Evolutionary conservation across 2,329 filamentous ascomycete species (phyloP).

Genomic region (Colletotrichum nymphaeae): DNA sequence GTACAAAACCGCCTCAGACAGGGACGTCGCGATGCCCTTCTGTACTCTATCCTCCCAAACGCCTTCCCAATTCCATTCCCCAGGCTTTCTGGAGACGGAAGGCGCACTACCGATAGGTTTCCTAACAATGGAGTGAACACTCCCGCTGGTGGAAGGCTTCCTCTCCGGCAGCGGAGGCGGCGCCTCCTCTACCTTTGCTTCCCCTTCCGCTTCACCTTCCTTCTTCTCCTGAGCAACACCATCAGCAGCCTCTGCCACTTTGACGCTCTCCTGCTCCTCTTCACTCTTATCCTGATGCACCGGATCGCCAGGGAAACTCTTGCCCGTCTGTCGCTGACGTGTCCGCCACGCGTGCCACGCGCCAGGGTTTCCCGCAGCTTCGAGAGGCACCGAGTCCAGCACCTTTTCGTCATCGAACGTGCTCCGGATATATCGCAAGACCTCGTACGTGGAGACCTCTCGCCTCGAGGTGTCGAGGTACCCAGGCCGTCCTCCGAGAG

Average conservation of each 20-base stretch:
- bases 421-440: slow-evolving; percentile 84
- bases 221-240: background rate
- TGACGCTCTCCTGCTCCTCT: background rate
- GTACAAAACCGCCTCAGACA: slow-evolving; percentile 84
- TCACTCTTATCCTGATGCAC: background rate
- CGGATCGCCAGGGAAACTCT: background rate
- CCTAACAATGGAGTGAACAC: slow-evolving; percentile 16
- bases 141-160: slow-evolving; percentile 18
- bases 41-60: slow-evolving; percentile 94
- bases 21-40: slow-evolving; percentile 79
- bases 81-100: slow-evolving; percentile 65
- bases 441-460: slow-evolving; percentile 69
- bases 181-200: slow-evolving; percentile 38
- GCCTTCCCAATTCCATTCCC: slow-evolving; percentile 97
- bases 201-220: slow-evolving; percentile 19
- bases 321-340: slow-evolving; percentile 51
- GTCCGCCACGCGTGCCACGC: slow-evolving; percentile 95
- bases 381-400: slow-evolving; percentile 81
- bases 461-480: slow-evolving; percentile 55
- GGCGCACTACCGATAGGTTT: slow-evolving; percentile 30
- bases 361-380: slow-evolving; percentile 87
- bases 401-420: slow-evolving; percentile 83
- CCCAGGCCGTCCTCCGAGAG: slow-evolving; percentile 43
- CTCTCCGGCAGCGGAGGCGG: background rate
- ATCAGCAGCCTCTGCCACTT: background rate